Evolutionary conservation across 768 basidiomycete genomes (phyloP), one percentile per base, ranked within the genome.

Genomic region (Candolleomyces aberdarensis): DNA sequence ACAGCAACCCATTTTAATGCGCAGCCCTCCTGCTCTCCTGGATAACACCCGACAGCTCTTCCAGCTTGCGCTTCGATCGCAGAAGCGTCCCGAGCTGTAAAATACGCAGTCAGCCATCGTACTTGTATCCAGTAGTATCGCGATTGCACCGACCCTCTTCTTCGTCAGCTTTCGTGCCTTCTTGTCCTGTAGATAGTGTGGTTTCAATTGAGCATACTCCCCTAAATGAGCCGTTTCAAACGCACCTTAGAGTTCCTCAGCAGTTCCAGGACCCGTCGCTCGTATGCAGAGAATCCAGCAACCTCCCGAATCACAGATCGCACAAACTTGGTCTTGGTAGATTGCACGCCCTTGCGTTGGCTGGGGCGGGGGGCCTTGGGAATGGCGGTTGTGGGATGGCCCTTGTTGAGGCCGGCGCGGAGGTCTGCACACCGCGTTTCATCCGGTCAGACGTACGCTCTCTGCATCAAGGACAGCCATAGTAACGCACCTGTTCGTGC

Each of bases 161-260:
- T 99, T 99, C 69, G 95, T 96, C 83, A 98, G 82, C 83, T 98
- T 98, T 76, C 94, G 85, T 62, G 96, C 96, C 80, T 96, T 98
- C 88, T 99, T 99, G 77, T 99, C 96, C 94, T 94, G 70, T 51
- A 61, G 32, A 31, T 17, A 39, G 15, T 43, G 50, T 19, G 29
- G 4, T 32, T 63, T 26, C 26, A 26, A 26, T 26, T 26, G 26
- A 26, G 26, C 32, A 56, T 31, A 15, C 31, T 46, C 50, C 15
- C 44, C 40, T 49, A 22, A 52, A 56, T 56, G 32, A 32, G 15
- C 15, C 7, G 8, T 1, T 15, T 9, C 13, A 44, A 41, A 74
- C 88, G 67, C 73, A 91, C 91, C 83, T 96, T 97, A 65, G 93
- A 95, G 86, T 97, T 98, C 78, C 96, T 88, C 82, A 97, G 77